Base-by-base conservation (phyloP, 129 eudicot genomes). In the Glebionis coronaria region DNA sequence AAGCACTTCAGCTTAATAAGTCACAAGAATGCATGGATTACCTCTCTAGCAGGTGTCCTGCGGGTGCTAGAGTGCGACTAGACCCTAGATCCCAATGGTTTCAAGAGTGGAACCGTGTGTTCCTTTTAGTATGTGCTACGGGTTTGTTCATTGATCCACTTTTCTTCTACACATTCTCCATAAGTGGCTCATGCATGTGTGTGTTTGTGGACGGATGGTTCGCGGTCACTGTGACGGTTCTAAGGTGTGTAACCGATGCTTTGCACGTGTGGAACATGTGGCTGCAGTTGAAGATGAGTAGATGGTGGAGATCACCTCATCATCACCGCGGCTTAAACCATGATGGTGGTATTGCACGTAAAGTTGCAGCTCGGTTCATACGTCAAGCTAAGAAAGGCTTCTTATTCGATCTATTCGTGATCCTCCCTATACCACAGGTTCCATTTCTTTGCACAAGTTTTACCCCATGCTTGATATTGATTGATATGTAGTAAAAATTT, bases 181-280 rank as follows among this genome's bases (percentile, higher is more conserved):
- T 90, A 12, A 94, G 95, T 53, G 88, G 84, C 1, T 70, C 79
- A 19, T 87, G 86, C 85, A 78, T 94, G 87, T 89, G 99, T 72
- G 82, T 94, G 42, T 90, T 84, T 47, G 84, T 94, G 4, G 99
- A 94, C 58, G 99, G 97, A 35, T 94, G 99, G 99, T 85, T 94
- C 67, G 86, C 97, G 31, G 76, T 90, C 52, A 87, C 92, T 60
- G 90, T 94, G 16, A 94, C 97, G 18, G 93, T 74, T 14, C 87
- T 94, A 35, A 78, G 99, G 56, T 82, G 87, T 80, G 82, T 85
- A 74, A 85, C 87, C 3, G 99, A 94, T 69, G 81, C 82, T 5
- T 71, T 94, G 14, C 99, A 87, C 71, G 71, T 87, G 16, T 90
- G 97, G 88, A 94, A 94, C 85, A 88, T 90, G 90, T 87, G 99